Evolutionary conservation across 441 rosid species (phyloP), one percentile per base, ranked within the genome.

Genomic region (Mallotus japonicus): DNA sequence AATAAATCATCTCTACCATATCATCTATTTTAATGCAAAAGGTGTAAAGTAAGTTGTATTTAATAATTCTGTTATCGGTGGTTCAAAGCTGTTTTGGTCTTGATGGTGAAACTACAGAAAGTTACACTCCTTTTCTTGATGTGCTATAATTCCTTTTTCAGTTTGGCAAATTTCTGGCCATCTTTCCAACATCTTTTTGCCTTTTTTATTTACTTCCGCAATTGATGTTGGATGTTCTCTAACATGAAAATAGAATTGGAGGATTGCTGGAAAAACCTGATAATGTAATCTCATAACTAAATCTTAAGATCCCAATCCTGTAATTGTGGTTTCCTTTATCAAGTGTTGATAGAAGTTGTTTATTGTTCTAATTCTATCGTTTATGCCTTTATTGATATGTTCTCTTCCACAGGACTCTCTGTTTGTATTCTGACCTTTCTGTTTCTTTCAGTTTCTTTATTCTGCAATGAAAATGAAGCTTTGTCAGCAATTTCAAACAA

Each of bases 401-500:
- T 71, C 28, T 57, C 66, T 44, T 50, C n/a, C 28, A 20, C 10
- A 12, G 16, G 32, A 55, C 32, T 49, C 19, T 42, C 34, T 54
- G 19, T 50, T 37, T 75, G 60, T 65, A 19, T 46, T 3, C 42
- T 72, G 24, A 63, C 73, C 49, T 57, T 57, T 8, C 67, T 59
- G 61, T 76, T 47, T 53, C 76, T 79, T 78, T 73, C 87, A 95
- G 99, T 95, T 84, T 85, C 86, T 65, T 64, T 81, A 68, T 93
- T 88, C 88, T 84, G 78, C 80, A 82, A 90, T 56, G 96, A 90
- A 86, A 74, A 82, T 20, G 97, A 89, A 79, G 99, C 99, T 46
- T 73, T 93, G 51, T 85, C 86, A 2, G 91, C 94, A 55, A 69
- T 95, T 73, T 76, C 83, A 57, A 76, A 81, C 24, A 83, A 81